phyloP scores from a whole-genome alignment of 1,284 basidiomycete genomes.

The Amylostereum areolatum region DNA sequence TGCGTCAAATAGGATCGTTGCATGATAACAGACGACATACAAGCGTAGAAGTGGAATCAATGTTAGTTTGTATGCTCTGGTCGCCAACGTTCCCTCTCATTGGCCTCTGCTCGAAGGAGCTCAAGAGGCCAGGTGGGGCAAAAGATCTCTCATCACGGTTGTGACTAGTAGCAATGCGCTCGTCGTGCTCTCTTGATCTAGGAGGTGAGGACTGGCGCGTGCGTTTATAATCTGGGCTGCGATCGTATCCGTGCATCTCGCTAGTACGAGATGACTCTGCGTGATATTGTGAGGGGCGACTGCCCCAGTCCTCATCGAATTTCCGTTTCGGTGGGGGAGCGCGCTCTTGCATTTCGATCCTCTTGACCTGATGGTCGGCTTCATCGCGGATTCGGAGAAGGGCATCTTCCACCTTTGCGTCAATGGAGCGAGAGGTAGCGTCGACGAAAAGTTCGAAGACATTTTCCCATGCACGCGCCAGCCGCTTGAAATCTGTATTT shows the following conservation, averaged over 20 bases:
- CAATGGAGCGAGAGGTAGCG: constrained; percentile 33
- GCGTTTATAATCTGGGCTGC: not conserved
- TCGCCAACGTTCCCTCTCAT: too few species aligned
- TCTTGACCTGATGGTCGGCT: constrained; percentile 15
- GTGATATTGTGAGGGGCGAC: not conserved
- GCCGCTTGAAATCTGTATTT: constrained; percentile 30
- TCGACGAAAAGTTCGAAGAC: constrained; percentile 33
- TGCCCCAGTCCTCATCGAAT: constrained; percentile 5
- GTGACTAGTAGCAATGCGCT: too few species aligned
- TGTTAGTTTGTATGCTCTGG: too few species aligned
- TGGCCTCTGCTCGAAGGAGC: too few species aligned
- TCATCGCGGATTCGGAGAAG: constrained; percentile 30
- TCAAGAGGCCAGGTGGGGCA: too few species aligned
- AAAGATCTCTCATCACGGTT: too few species aligned
- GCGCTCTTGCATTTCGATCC: not conserved
- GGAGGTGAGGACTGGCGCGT: not conserved
- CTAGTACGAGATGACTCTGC: not conserved
- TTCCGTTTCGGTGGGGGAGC: constrained; percentile 12
- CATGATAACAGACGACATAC: too few species aligned
- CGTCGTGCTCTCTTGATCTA: too few species aligned
- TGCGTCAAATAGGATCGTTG: too few species aligned
- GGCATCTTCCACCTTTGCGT: constrained; percentile 31
- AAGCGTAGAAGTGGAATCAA: too few species aligned
- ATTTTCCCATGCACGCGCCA: constrained; percentile 38
- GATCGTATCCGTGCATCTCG: not conserved